phyloP scores from a whole-genome alignment of 345 rosid species.

The Brassica rapa region DNA sequence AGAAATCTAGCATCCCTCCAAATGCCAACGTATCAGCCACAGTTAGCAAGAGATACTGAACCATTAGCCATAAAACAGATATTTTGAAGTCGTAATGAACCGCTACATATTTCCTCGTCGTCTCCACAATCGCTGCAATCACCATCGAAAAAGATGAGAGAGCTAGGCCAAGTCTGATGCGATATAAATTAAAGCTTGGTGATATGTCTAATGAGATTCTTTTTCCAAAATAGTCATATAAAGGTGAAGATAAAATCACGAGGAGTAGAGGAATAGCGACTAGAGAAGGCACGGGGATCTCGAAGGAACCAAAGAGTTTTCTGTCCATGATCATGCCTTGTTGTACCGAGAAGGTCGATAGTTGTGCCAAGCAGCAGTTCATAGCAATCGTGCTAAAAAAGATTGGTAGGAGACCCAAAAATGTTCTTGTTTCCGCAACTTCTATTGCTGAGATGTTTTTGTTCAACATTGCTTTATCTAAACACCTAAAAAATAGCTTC shows the following conservation, averaged over 20 bases:
- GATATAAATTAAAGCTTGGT: conserved; percentile 37
- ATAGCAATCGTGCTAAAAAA: conserved; percentile 58
- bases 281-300: conserved; percentile 57
- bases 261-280: conserved; percentile 42
- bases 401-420: conserved; percentile 55
- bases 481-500: conserved; percentile 33
- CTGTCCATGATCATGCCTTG: conserved; percentile 61
- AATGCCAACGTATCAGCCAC: conserved; percentile 53
- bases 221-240: conserved; percentile 41
- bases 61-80: conserved; percentile 54
- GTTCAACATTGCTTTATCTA: conserved; percentile 49
- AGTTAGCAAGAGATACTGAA: conserved; percentile 54
- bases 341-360: conserved; percentile 57
- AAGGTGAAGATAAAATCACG: conserved; percentile 46
- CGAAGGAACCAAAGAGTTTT: conserved; percentile 38
- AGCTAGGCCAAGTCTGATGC: conserved; percentile 54
- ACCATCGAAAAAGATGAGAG: conserved; percentile 60
- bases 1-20: conserved; percentile 64
- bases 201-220: background rate
- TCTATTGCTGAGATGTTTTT: conserved; percentile 34
- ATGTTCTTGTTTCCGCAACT: conserved; percentile 53
- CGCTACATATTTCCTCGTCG: conserved; percentile 40
- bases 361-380: conserved; percentile 64
- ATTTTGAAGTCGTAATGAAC: conserved; percentile 11
- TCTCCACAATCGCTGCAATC: conserved; percentile 50